Conservation (phyloP, 257 asterid genomes). For the Penstemon davidsonii region DNA sequence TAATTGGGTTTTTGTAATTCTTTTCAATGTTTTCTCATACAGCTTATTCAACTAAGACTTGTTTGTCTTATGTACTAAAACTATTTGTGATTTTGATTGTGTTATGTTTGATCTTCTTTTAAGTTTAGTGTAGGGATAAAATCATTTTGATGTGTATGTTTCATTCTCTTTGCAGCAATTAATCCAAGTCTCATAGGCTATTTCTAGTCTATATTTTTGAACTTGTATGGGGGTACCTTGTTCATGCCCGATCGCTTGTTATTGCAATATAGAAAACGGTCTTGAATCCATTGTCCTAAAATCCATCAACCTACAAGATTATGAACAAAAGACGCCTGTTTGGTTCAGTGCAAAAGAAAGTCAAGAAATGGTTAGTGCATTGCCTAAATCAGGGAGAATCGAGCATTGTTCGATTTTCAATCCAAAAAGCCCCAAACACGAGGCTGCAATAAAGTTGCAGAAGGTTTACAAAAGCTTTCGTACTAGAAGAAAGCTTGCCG, state of each 20-base stretch:
- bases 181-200: too few relatives aligned
- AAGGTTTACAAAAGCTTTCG: conserved; percentile 61
- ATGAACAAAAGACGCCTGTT: conserved; percentile 4
- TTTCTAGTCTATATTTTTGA: neutral
- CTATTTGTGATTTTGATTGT: too few relatives aligned
- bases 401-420: conserved; percentile 25
- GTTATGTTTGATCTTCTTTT: too few relatives aligned
- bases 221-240: conserved; percentile 45
- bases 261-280: conserved; percentile 27
- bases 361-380: conserved; percentile 23
- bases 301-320: conserved; percentile 9
- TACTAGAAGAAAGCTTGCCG: conserved; percentile 59
- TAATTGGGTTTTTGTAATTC: too few relatives aligned
- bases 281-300: conserved; percentile 29
- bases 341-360: conserved; percentile 1
- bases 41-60: too few relatives aligned
- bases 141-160: too few relatives aligned
- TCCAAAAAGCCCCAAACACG: conserved; percentile 40
- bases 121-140: too few relatives aligned
- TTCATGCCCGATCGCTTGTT: conserved; percentile 22
- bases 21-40: too few relatives aligned
- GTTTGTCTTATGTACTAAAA: too few relatives aligned
- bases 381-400: conserved; percentile 19
- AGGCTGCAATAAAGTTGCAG: conserved; percentile 60
- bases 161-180: too few relatives aligned